phyloP scores from a whole-genome alignment of 225 moss, liverwort and hornwort genomes.

The Sphagnum tenellum region DNA sequence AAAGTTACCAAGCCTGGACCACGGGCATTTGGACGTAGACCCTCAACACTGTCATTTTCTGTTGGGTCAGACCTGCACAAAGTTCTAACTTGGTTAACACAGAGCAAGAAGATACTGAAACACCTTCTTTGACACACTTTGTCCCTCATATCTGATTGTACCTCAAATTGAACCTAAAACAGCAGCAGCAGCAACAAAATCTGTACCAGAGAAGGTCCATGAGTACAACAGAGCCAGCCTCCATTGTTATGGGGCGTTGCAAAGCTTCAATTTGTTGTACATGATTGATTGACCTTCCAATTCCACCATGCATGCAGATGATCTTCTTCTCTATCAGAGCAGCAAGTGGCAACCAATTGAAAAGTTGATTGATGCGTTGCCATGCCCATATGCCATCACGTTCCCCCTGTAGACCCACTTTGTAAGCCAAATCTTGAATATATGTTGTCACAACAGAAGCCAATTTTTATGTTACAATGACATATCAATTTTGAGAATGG shows the following conservation, averaged over 20 bases:
- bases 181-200: neutral
- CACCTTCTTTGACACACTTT: neutral
- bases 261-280: constrained; percentile 76
- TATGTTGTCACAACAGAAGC: too few species aligned
- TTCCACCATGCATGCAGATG: constrained; percentile 95
- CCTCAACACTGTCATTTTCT: constrained; percentile 88
- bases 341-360: constrained; percentile 82
- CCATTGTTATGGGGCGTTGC: constrained; percentile 84
- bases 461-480: too few species aligned
- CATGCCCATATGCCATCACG: constrained; percentile 85
- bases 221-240: constrained; percentile 80
- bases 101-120: neutral
- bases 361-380: constrained; percentile 80
- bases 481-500: too few species aligned
- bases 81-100: neutral
- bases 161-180: too few species aligned
- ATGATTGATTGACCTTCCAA: constrained; percentile 78
- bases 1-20: constrained; percentile 84
- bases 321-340: constrained; percentile 81
- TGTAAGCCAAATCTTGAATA: too few species aligned
- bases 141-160: neutral
- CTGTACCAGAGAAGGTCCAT: constrained; percentile 80
- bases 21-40: constrained; percentile 75
- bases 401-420: constrained; percentile 42
- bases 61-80: constrained; percentile 81